Conservation (phyloP, 768 basidiomycete genomes). For the Rubroboletus pulcherrimus region DNA sequence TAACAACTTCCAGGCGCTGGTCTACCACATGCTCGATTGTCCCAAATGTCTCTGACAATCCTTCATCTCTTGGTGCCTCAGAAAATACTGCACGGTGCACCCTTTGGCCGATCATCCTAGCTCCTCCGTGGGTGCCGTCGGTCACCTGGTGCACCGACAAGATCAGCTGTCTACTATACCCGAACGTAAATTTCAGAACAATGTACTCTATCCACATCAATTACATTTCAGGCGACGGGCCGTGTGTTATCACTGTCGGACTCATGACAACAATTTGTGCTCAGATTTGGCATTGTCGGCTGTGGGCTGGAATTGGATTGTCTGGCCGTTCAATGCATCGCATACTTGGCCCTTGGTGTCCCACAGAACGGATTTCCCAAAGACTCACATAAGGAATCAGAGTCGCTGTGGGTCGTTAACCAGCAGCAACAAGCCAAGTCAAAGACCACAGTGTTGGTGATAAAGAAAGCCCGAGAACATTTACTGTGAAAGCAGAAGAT, state of each 20-base stretch:
- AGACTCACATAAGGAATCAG: too few relatives aligned
- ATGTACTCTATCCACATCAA: background rate
- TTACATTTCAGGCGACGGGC: background rate
- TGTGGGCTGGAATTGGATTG: too few relatives aligned
- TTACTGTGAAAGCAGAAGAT: background rate
- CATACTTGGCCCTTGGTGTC: too few relatives aligned
- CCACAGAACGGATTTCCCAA: too few relatives aligned
- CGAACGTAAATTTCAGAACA: background rate
- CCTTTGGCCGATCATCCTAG: slow-evolving; percentile 59
- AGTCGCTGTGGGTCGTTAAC: background rate
- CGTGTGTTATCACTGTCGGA: background rate
- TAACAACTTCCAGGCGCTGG: slow-evolving; percentile 58
- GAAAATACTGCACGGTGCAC: slow-evolving; percentile 45
- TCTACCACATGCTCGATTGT: slow-evolving; percentile 57
- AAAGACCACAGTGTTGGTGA: background rate
- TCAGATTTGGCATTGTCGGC: background rate
- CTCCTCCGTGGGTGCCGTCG: slow-evolving; percentile 41
- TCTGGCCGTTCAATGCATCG: too few relatives aligned
- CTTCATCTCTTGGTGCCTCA: slow-evolving; percentile 56
- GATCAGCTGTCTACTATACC: background rate
- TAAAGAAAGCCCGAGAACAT: background rate
- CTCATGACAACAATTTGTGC: background rate
- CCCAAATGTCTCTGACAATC: slow-evolving; percentile 35
- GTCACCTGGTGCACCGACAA: slow-evolving; percentile 68
- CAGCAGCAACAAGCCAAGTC: background rate